Percentiles rank a stretch among this genome's conserved stretches.
Evolutionary conservation across 805 yeast species (phyloP).

Genomic region (Metschnikowia peoriensis): DNA sequence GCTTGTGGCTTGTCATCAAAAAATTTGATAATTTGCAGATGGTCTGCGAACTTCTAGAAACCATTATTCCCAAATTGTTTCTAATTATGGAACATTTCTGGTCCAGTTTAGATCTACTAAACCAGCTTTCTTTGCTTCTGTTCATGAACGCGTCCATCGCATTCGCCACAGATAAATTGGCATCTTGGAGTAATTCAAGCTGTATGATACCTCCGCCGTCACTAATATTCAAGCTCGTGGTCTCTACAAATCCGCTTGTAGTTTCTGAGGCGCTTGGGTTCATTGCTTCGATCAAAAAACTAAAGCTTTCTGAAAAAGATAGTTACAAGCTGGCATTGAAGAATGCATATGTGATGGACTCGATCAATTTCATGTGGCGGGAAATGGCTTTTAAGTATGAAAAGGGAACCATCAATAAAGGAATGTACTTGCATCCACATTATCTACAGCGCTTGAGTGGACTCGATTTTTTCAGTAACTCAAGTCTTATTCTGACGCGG

Average conservation of each 20-base stretch:
- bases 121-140: conserved; percentile 2
- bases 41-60: neutral
- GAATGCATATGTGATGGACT: conserved; percentile 54
- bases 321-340: conserved; percentile 32
- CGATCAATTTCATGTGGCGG: conserved; percentile 56
- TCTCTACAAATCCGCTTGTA: conserved; percentile 43
- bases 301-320: conserved; percentile 21
- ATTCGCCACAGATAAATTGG: neutral
- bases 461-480: conserved; percentile 30
- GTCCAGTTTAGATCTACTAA: neutral
- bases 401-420: conserved; percentile 32
- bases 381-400: conserved; percentile 48
- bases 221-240: conserved; percentile 35
- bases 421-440: conserved; percentile 35
- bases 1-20: neutral
- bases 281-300: conserved; percentile 40
- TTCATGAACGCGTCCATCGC: neutral
- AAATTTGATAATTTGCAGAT: neutral
- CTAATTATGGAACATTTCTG: neutral
- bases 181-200: neutral
- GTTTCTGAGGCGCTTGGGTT: conserved; percentile 48
- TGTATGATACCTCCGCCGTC: conserved; percentile 30
- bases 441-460: conserved; percentile 31
- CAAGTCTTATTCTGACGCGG: conserved; percentile 26
- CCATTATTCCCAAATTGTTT: neutral